A percentile compares a stretch with the other conserved stretches of the same genome.
These are phyloP conservation scores for Zoysia japonica DNA, from an alignment of 176 grass and related monocot species.

Conservation along the genomic window DNA sequence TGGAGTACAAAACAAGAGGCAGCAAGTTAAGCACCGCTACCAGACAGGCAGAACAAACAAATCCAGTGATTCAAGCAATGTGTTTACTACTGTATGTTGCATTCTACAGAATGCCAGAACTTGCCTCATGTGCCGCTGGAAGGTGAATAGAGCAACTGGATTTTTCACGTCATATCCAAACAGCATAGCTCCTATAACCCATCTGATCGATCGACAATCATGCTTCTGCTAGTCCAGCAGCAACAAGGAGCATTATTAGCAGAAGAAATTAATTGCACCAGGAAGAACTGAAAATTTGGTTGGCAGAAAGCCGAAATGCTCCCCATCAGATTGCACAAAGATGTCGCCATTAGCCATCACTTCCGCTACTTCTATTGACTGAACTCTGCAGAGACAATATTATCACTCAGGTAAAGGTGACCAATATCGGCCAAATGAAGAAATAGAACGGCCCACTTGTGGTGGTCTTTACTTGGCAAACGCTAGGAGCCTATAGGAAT, in stretches of 20 bases:
- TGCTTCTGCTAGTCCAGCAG: not conserved
- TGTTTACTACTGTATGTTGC: not conserved
- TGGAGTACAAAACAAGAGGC: not conserved
- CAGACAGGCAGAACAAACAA: constrained; percentile 5
- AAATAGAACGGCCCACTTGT: not conserved
- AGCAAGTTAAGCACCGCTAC: constrained; percentile 10
- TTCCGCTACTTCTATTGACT: constrained; percentile 80
- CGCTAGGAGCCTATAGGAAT: not conserved
- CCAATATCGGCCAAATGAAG: not conserved
- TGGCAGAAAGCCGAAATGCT: constrained; percentile 85
- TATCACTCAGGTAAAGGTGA: constrained; percentile 9
- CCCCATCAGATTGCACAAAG: constrained; percentile 87
- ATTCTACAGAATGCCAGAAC: not conserved
- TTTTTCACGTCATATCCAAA: constrained; percentile 11
- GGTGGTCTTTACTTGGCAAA: not conserved
- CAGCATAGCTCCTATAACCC: not conserved
- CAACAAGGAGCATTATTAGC: constrained; percentile 13
- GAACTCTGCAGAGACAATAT: constrained; percentile 50
- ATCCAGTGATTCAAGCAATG: not conserved
- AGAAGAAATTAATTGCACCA: constrained; percentile 71
- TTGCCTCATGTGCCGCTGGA: not conserved
- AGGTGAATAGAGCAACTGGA: constrained; percentile 14
- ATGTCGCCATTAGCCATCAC: constrained; percentile 48
- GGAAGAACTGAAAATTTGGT: constrained; percentile 77
- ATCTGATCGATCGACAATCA: not conserved